Conservation (phyloP, 805 yeast species). For the Metschnikowia noctiluminum region DNA sequence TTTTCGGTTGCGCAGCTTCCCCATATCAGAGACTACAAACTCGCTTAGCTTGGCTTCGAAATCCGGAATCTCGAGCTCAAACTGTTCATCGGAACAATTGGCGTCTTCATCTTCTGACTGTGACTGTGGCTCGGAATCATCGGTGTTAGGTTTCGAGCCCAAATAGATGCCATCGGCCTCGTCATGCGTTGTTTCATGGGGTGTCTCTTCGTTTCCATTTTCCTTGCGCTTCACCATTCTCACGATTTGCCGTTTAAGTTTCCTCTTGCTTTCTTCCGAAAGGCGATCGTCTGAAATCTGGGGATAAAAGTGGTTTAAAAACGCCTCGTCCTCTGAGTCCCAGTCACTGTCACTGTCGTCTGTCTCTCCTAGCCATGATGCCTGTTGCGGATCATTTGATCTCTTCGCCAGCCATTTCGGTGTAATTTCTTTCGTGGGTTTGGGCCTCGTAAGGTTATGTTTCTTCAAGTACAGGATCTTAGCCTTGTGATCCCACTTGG, state of each 20-base stretch:
- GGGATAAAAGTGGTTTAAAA: conserved; percentile 40
- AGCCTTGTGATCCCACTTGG: conserved; percentile 45
- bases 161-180: conserved; percentile 37
- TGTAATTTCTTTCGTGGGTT: conserved; percentile 8
- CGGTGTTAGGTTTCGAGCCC: conserved; percentile 20
- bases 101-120: neutral
- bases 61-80: conserved; percentile 15
- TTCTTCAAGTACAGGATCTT: conserved; percentile 36
- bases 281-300: conserved; percentile 32
- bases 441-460: conserved; percentile 31
- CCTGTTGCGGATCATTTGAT: conserved; percentile 6
- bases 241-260: conserved; percentile 35
- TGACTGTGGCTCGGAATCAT: conserved; percentile 2
- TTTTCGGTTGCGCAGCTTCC: conserved; percentile 25
- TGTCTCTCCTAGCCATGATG: conserved; percentile 17
- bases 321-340: conserved; percentile 41
- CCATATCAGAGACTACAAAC: conserved; percentile 14
- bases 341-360: conserved; percentile 37
- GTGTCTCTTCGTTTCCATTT: conserved; percentile 8
- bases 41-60: conserved; percentile 19
- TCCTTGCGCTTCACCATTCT: conserved; percentile 16
- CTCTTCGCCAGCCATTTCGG: conserved; percentile 38
- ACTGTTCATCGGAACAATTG: conserved; percentile 4
- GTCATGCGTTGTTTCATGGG: conserved; percentile 1
- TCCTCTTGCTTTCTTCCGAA: conserved; percentile 32